phyloP scores from a whole-genome alignment of 1,139 yeast species.

The Scheffersomyces illinoinensis region DNA sequence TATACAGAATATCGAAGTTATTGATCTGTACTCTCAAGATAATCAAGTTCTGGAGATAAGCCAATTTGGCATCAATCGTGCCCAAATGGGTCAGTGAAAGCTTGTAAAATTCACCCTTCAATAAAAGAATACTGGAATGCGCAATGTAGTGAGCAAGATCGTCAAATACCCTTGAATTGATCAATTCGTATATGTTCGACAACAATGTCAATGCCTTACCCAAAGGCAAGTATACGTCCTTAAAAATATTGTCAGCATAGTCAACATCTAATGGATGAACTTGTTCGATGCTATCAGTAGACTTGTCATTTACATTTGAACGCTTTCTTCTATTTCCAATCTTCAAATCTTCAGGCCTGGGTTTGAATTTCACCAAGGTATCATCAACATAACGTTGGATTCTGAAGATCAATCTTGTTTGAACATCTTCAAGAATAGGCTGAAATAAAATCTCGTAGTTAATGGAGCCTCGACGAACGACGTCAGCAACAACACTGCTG shows the following conservation, averaged over 20 bases:
- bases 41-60: slow-evolving; percentile 70
- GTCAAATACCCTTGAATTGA: slow-evolving; percentile 77
- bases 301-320: neutral
- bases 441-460: slow-evolving; percentile 62
- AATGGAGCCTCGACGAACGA: slow-evolving; percentile 18
- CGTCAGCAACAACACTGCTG: slow-evolving; percentile 15
- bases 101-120: slow-evolving; percentile 52
- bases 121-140: slow-evolving; percentile 67
- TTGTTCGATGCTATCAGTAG: neutral
- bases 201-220: slow-evolving; percentile 68
- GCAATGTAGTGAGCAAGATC: slow-evolving; percentile 87
- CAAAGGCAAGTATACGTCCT: slow-evolving; percentile 72
- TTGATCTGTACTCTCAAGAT: slow-evolving; percentile 70
- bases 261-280: slow-evolving; percentile 30
- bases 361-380: slow-evolving; percentile 65
- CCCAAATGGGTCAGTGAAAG: slow-evolving; percentile 40
- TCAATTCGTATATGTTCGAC: slow-evolving; percentile 77
- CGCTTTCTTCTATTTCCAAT: slow-evolving; percentile 22
- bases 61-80: slow-evolving; percentile 61
- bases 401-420: slow-evolving; percentile 75
- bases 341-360: slow-evolving; percentile 65
- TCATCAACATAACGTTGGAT: slow-evolving; percentile 73
- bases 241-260: slow-evolving; percentile 41
- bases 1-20: slow-evolving; percentile 78
- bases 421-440: slow-evolving; percentile 75